Conservation (phyloP, 1,284 basidiomycete genomes). For the Irpex lacteus region DNA sequence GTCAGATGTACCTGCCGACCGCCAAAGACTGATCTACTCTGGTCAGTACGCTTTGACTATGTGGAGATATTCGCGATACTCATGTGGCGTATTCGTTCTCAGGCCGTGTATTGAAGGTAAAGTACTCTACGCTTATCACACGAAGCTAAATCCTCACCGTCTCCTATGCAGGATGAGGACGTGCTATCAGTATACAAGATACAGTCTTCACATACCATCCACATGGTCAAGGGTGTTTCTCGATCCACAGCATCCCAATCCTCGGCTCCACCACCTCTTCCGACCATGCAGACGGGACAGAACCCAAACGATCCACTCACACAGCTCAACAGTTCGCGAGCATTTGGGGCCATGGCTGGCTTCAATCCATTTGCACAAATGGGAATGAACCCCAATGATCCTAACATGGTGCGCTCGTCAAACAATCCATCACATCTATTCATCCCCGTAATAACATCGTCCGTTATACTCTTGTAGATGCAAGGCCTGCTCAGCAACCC, state of each 20-base stretch:
- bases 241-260: constrained; percentile 40
- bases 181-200: constrained; percentile 84
- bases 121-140: constrained; percentile 4
- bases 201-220: constrained; percentile 81
- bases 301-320: constrained; percentile 79
- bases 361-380: constrained; percentile 88
- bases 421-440: neutral
- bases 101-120: constrained; percentile 74
- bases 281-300: constrained; percentile 81
- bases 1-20: constrained; percentile 81
- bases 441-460: neutral
- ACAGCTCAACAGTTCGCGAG: constrained; percentile 67
- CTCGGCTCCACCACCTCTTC: constrained; percentile 43
- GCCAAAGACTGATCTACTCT: constrained; percentile 86
- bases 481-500: constrained; percentile 81
- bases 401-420: constrained; percentile 73
- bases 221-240: constrained; percentile 89
- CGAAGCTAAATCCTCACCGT: neutral
- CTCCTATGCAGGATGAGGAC: constrained; percentile 77
- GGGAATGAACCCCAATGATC: constrained; percentile 84
- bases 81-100: neutral
- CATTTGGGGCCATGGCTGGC: constrained; percentile 67
- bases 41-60: constrained; percentile 44
- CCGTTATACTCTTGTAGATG: constrained; percentile 45
- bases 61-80: neutral